Evolutionary conservation across 2,329 filamentous ascomycete species (phyloP), one percentile per base, ranked within the genome.

Genomic region (Mycocentrospora acerina): DNA sequence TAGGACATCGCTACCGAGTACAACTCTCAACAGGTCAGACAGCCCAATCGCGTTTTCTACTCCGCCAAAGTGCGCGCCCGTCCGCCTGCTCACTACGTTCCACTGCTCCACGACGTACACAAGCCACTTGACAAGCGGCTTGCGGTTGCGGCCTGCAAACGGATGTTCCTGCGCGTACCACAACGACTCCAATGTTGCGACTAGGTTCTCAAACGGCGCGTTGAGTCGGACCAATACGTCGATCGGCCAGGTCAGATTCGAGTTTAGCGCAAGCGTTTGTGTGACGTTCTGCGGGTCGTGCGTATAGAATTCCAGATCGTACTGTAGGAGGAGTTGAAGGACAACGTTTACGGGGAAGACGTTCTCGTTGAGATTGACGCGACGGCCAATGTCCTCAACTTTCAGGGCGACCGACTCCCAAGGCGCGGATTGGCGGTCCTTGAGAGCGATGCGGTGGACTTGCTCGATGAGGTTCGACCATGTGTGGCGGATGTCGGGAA

Each of bases 391-490:
- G 26, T 71, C 71, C 45, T 78, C 75, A n/a, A 82, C 71, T 42
- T 76, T 75, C 34, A 79, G 71, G 4, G 83, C 77, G 4, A 93
- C 78, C 2, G 77, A 76, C 64, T 91, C 87, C 68, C 86, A 91
- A 0, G 86, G 84, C 28, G 80, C 69, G 2, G 65, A 59, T 65
- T 76, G 41, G 64, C 76, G 38, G 2, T 60, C 66, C 0, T 71
- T 67, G 2, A 72, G 66, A 13, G 77, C 79, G 42, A 74, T 71
- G 36, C 69, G 71, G 44, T 74, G 64, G 5, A 83, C 81, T 48
- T 83, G 78, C 42, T 87, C 79, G 46, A 98, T 82, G 14, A 96
- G 76, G 54, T 85, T 84, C 59, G 83, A 78, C 93, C 93, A 98
- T 3, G 89, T 94, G 27, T 83, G 77, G 37, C 80, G 78, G 56